phyloP scores from a whole-genome alignment of 2,329 filamentous ascomycete species.

The Bipolaris bicolor region DNA sequence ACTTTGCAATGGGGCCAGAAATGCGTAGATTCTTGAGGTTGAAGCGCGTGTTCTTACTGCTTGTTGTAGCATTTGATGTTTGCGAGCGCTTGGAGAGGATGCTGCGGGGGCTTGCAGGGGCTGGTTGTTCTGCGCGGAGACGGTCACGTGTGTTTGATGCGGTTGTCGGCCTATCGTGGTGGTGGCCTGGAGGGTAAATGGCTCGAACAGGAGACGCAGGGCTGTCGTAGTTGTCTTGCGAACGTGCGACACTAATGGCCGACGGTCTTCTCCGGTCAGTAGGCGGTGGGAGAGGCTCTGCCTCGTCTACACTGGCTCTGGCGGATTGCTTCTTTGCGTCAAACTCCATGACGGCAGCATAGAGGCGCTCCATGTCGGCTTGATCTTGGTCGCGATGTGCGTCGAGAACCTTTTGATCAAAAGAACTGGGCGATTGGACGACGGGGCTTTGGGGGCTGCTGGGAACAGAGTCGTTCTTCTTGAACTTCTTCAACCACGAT shows the following conservation, averaged over 20 bases:
- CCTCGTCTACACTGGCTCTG: conserved; percentile 35
- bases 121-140: conserved; percentile 20
- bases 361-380: conserved; percentile 86
- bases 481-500: conserved; percentile 44
- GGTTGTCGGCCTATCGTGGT: conserved; percentile 32
- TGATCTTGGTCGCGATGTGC: conserved; percentile 77
- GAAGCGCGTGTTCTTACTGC: conserved; percentile 50
- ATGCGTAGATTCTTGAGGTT: conserved; percentile 64
- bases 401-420: conserved; percentile 78
- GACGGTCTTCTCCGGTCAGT: conserved; percentile 31
- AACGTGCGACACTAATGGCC: conserved; percentile 39
- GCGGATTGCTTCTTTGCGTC: conserved; percentile 62
- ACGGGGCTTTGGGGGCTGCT: conserved; percentile 46
- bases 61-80: conserved; percentile 47
- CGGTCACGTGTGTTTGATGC: conserved; percentile 31
- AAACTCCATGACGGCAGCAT: conserved; percentile 89
- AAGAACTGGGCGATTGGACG: conserved; percentile 67
- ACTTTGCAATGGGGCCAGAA: conserved; percentile 60
- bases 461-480: conserved; percentile 40
- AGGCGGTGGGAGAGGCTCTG: conserved; percentile 13
- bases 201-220: conserved; percentile 53
- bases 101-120: conserved; percentile 43
- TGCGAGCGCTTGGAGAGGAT: conserved; percentile 45
- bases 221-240: conserved; percentile 34
- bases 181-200: conserved; percentile 55